phyloP scores from a whole-genome alignment of 805 yeast genomes.

The Zygotorulaspora chibaensis region DNA sequence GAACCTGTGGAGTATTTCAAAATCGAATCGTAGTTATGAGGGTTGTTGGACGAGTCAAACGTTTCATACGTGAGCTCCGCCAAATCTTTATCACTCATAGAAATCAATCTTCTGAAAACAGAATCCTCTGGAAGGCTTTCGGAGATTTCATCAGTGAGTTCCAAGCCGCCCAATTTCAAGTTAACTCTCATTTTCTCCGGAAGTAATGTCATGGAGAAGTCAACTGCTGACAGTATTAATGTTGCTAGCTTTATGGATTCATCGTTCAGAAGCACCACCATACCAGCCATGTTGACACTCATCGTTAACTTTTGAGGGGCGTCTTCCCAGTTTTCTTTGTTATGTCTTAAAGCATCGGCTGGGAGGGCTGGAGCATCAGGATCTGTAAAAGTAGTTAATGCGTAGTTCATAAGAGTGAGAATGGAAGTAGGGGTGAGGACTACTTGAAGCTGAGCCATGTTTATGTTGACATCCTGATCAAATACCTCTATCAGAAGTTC shows the following conservation, averaged over 20 bases:
- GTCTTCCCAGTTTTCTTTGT: conserved; percentile 50
- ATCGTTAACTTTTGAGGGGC: conserved; percentile 76
- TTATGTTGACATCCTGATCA: conserved; percentile 70
- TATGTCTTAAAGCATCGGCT: conserved; percentile 67
- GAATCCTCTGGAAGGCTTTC: conserved; percentile 59
- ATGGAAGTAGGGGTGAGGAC: conserved; percentile 74
- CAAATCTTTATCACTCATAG: conserved; percentile 69
- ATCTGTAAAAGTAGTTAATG: conserved; percentile 81
- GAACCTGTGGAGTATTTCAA: conserved; percentile 58
- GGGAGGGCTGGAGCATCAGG: conserved; percentile 66
- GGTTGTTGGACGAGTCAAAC: conserved; percentile 50
- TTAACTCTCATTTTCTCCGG: conserved; percentile 74
- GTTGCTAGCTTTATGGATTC: conserved; percentile 82
- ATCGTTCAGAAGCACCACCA: conserved; percentile 72
- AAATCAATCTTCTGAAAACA: conserved; percentile 57
- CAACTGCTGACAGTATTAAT: conserved; percentile 67
- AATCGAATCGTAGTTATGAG: conserved; percentile 42
- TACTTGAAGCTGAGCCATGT: conserved; percentile 72
- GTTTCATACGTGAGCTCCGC: conserved; percentile 86
- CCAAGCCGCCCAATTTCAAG: conserved; percentile 72
- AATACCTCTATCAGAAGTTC: conserved; percentile 54
- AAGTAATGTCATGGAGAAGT: conserved; percentile 55
- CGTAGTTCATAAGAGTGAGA: conserved; percentile 72
- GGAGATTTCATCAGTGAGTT: conserved; percentile 70
- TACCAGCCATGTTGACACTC: conserved; percentile 62